Evolutionary conservation across 495 filamentous ascomycete species (phyloP), one percentile per base, ranked within the genome.

Genomic region (Talaromyces proteolyticus): DNA sequence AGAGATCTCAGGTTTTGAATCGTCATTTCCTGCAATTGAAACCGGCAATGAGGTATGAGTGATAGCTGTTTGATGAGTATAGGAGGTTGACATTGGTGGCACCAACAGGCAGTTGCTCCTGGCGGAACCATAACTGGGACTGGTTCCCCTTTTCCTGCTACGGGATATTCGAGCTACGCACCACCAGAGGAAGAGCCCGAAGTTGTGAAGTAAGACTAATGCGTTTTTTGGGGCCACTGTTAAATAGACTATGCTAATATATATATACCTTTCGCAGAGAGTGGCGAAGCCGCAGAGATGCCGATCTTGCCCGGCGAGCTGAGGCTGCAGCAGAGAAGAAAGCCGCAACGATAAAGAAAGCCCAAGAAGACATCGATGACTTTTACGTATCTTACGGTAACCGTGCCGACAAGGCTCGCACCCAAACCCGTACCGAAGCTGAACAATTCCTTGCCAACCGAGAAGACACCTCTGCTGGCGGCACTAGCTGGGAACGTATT

Each of bases 381-480:
- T 99, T 99, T 75, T 99, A 99, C 74, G 90, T 96, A 65, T 95
- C 95, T 65, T 99, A 99, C 79, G 95, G 95, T 72, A 84, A 85
- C 62, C 95, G 96, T 73, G 88, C 91, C 59, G 93, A 97, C 57
- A 97, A 97, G 78, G 76, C 68, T 49, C 82, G 95, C 54, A 78
- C 84, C 37, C 86, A 91, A 72, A 90, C 94, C 25, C 78, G 85
- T 53, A 78, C 84, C 57, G 94, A 97, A 56, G 93, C 91, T n/a
- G 91, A 97, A 64, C 84, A 96, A 55, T 97, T 96, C 70, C 72
- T 96, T 23, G 83, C 81, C 44, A 88, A 70, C 60, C 80, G 92
- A 39, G 91, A 99, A 60, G 89, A 97, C 64, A 97, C 91, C 34
- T 84, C 87, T 16, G 86, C 87, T 1, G 93, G 94, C 20, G 93